Evolutionary conservation across 208 protist species (phyloP), one percentile per base, ranked within the genome.

Genomic region (Herpetomonas samuelpessoai): DNA sequence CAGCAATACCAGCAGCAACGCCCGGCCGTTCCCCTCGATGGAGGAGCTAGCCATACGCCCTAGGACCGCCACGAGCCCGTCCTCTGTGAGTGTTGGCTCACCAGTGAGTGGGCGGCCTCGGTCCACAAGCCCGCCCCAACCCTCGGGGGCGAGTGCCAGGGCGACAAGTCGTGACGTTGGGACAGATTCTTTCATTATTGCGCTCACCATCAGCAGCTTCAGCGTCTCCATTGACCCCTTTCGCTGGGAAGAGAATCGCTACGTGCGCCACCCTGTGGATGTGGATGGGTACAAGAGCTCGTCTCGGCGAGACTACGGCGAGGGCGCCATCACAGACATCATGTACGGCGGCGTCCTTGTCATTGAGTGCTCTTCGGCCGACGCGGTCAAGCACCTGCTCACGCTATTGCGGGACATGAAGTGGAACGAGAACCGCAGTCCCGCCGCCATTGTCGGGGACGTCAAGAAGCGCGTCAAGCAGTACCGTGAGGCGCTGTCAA

Each of bases 271-370:
- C 35, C 72, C 82, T 1, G 52, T 95, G 35, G 73, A 87, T 66
- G 58, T 91, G 12, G 70, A 85, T 58, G 51, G 55, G 25, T 74
- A 63, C 9, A 68, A 63, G 39, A 41, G 50, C 39, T 54, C 65
- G 6, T 45, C 58, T n/a, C 71, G 72, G 27, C 18, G 65, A 50
- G 38, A 48, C 10, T 92, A 72, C 50, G 85, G 88, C 25, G 88
- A 95, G 55, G 88, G 88, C 35, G 57, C 89, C 60, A 71, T 92
- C n/a, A 95, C 88, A n/a, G 67, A 81, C 45, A 60, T 95, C 30
- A 91, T 95, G 85, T 95, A 95, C 63, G 88, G 88, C 48, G 88
- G 88, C 31, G 58, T 80, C 14, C 69, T 86, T 47, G 29, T 87
- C 10, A 61, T 94, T 12, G 83, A 94, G 58, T 87, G 73, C 54